Evolutionary conservation across 768 basidiomycete species (phyloP).

Genomic region (Pholiota molesta): DNA sequence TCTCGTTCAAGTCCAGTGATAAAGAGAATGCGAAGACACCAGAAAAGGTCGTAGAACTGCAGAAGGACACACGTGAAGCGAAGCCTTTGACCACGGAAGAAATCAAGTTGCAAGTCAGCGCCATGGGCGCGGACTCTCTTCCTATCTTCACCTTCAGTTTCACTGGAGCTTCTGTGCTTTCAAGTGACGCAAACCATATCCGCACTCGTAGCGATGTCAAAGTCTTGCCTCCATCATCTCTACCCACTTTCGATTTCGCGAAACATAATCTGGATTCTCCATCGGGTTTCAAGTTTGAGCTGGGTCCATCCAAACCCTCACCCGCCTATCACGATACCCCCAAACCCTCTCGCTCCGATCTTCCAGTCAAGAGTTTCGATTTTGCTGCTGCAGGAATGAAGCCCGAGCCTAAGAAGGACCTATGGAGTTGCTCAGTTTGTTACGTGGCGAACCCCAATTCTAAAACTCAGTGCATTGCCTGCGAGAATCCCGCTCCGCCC

Average conservation of each 20-base stretch:
- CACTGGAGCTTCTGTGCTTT: conserved; percentile 23
- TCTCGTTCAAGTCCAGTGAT: conserved; percentile 18
- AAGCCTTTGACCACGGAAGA: conserved; percentile 10
- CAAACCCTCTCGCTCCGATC: conserved; percentile 8
- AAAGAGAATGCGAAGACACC: not conserved
- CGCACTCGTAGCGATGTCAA: conserved; percentile 41
- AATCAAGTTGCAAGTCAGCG: conserved; percentile 29
- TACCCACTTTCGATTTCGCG: conserved; percentile 49
- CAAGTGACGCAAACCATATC: conserved; percentile 26
- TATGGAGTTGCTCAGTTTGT: conserved; percentile 63
- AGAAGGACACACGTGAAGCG: not conserved
- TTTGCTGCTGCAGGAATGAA: conserved; percentile 65
- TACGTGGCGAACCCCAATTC: conserved; percentile 47
- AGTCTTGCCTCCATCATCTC: conserved; percentile 37
- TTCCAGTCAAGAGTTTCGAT: conserved; percentile 48
- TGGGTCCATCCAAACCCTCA: conserved; percentile 2
- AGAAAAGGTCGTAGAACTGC: not conserved
- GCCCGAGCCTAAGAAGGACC: conserved; percentile 34
- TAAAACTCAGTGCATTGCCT: conserved; percentile 51
- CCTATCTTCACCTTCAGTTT: conserved; percentile 40
- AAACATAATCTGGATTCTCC: not conserved
- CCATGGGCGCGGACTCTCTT: conserved; percentile 31
- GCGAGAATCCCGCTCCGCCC: conserved; percentile 33
- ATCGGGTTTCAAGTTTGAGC: conserved; percentile 10
- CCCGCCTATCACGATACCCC: conserved; percentile 2